Evolutionary conservation across 2,329 filamentous ascomycete genomes (phyloP), one percentile per base, ranked within the genome.

Genomic region (Stagonosporopsis rhizophila): DNA sequence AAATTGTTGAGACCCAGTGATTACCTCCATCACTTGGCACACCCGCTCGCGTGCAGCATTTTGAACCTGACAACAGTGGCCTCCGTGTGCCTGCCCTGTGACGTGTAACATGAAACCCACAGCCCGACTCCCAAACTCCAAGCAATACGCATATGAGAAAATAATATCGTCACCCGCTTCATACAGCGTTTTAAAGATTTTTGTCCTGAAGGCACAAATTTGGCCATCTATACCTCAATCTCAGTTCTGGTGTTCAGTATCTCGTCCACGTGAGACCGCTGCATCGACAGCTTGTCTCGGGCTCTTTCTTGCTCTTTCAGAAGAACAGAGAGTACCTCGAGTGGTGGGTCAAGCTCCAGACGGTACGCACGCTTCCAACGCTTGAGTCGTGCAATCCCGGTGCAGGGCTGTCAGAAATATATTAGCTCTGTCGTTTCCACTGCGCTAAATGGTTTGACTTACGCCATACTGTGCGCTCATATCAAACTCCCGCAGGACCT

Each of bases 381-480:
- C 79, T 89, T 91, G 66, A 89, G 79, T 44, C 95, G 87, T 34
- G 87, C 79, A 48, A 94, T 91, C 7, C 95, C 95, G 49, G 96
- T 89, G 71, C 91, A 96, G 1, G 95, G 95, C 91, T 96, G 69
- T 40, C 39, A n/a, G 38, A 38, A 44, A 42, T 44, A 58, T 25
- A 47, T 60, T 19, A 46, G 44, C 23, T 23, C 25, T 22, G 12
- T 4, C 9, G 7, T 32, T 35, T 6, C 15, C 12, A 20, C 15
- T 23, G 11, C 42, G 22, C 4, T 5, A 4, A 23, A 45, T 15
- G 23, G 49, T n/a, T 3, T 22, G 38, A 64, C 90, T 80, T 86
- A 96, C 92, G 53, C 95, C 95, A 75, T 91, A 99, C 69, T 96
- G 91, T 58, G 85, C 91, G 70, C 89, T 95, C 64, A 96, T 89